Evolutionary conservation across 176 grass and related monocot species (phyloP).

Genomic region (Saccharum officinarum): DNA sequence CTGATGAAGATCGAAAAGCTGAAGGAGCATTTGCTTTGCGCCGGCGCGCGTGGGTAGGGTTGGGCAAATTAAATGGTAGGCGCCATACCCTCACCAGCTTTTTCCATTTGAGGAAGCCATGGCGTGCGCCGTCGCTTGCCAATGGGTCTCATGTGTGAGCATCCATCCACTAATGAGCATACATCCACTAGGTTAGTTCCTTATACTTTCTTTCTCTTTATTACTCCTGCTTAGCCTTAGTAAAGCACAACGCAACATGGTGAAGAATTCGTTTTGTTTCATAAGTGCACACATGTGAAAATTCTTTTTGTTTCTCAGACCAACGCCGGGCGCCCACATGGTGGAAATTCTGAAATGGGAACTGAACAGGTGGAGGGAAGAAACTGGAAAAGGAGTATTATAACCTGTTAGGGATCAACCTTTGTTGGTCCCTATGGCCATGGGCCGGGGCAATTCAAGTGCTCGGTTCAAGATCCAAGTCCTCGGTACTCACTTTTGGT

Average conservation of each 20-base stretch:
- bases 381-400: background rate
- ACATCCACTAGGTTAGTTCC: background rate
- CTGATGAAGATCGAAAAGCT: no score
- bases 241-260: background rate
- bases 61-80: conserved; percentile 8
- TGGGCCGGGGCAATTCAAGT: no score
- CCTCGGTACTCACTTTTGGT: no score
- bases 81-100: conserved; percentile 30
- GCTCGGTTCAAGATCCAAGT: no score
- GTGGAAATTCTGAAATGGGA: background rate
- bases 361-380: background rate
- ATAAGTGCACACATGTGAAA: background rate
- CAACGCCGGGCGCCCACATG: background rate
- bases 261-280: background rate
- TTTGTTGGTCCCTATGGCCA: no score
- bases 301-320: background rate
- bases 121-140: background rate
- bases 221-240: background rate
- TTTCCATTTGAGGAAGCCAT: background rate
- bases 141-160: conserved; percentile 19
- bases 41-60: conserved; percentile 6
- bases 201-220: background rate
- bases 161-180: background rate
- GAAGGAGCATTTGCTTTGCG: background rate
- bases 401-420: no score